Conservation (phyloP, 176 grass and related monocot genomes). For the Saccharum officinarum region DNA sequence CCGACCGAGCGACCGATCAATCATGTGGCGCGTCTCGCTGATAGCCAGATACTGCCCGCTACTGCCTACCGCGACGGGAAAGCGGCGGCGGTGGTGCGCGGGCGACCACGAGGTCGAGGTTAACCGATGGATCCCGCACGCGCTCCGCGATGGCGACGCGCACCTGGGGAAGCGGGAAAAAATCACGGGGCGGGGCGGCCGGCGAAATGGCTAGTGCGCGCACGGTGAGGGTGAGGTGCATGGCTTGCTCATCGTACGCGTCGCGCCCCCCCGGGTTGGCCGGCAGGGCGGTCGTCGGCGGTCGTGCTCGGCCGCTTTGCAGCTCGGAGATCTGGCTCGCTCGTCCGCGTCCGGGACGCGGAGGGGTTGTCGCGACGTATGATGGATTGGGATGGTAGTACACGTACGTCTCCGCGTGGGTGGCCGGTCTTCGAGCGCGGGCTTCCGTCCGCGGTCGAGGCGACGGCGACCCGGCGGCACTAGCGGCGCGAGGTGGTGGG, state of each 20-base stretch:
- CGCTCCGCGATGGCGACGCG: conserved; percentile 1
- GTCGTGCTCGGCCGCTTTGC: background rate
- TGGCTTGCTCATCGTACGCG: background rate
- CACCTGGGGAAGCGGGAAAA: background rate
- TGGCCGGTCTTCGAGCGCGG: too few species aligned
- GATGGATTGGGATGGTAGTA: background rate
- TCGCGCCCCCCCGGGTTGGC: background rate
- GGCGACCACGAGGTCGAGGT: background rate
- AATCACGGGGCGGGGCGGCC: background rate
- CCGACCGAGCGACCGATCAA: background rate
- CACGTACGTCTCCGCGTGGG: background rate
- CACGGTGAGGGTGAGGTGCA: background rate
- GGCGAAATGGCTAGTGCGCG: background rate
- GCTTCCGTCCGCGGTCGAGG: background rate
- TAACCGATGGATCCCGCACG: too few species aligned
- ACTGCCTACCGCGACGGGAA: background rate
- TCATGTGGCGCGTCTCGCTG: background rate
- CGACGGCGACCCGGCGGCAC: background rate
- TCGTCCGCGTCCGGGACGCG: background rate
- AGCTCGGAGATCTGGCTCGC: background rate
- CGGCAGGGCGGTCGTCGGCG: background rate
- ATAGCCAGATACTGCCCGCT: background rate
- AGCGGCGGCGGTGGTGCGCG: background rate
- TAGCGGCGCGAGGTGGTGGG: too few species aligned
- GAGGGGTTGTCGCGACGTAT: background rate